Base-by-base conservation (phyloP, 352 stramenopile species). In the Pseudoperonospora humuli region DNA sequence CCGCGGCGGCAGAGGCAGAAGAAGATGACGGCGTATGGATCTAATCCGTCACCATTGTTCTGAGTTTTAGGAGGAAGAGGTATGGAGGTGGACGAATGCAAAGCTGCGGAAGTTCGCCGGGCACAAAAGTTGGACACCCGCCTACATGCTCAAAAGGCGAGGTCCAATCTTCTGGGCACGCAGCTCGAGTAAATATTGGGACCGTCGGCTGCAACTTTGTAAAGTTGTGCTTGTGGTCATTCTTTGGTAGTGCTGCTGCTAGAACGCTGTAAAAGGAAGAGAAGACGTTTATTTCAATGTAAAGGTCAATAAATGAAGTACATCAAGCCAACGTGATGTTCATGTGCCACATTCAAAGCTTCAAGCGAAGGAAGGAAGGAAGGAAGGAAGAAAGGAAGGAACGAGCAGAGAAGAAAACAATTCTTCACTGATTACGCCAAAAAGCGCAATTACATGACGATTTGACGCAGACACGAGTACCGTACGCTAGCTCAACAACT, bases 21-120 rank as follows among this genome's bases (percentile, higher is more conserved):
- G 65, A 58, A 14, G 74, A 86, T 39, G 75, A 86, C 36, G 75
- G 75, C 36, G 75, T 86, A 8, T 86, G 75, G 75, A 86, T 86
- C 40, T 86, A 84, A 17, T 28, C 27, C 29, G 14, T 13, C 17
- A 33, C n/a, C 19, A 17, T 20, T 50, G 29, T 18, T 39, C 8
- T 17, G 0, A 32, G 19, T 31, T 47, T 11, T 27, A 11, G 23
- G 18, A 26, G 35, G 15, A 48, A 17, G 31, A 28, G n/a, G 24
- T 20, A 27, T 36, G 25, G 23, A 29, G 29, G 33, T 13, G 26
- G 3, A 25, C 23, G 7, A 26, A 45, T 5, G 28, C n/a, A 38
- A 38, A 46, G 26, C 24, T 13, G 57, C 17, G 29, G 39, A 61
- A 45, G 35, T 52, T 28, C 39, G 45, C 29, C 47, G 41, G 19